Conservation (phyloP, 768 basidiomycete species). For the Dentipellis sp. region DNA sequence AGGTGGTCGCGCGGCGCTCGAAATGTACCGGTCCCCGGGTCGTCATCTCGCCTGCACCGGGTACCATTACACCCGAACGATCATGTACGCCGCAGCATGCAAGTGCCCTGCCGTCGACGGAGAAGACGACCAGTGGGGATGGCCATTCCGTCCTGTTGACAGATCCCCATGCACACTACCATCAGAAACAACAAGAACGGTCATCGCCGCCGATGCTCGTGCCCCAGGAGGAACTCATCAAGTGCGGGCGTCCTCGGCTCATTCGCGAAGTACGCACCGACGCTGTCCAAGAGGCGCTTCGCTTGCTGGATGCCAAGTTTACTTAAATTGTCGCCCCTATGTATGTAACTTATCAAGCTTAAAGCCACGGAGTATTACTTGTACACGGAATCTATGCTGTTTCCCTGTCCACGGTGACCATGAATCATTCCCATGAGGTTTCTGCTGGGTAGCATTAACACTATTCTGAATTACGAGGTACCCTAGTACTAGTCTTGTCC, state of each 20-base stretch:
- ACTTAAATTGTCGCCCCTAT: not conserved
- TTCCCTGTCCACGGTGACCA: no score
- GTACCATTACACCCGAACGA: conserved; percentile 40
- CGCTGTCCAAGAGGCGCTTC: conserved; percentile 67
- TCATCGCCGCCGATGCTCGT: conserved; percentile 40
- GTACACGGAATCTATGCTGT: no score
- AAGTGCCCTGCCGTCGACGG: conserved; percentile 1
- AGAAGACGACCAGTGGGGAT: conserved; percentile 12
- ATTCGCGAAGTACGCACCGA: conserved; percentile 64
- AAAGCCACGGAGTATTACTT: no score
- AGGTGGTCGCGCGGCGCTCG: conserved; percentile 79
- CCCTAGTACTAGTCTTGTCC: no score
- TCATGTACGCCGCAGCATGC: conserved; percentile 23
- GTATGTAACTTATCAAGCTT: no score
- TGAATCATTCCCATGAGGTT: no score
- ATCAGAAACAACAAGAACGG: conserved; percentile 30
- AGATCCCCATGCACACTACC: conserved; percentile 47
- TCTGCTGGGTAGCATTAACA: no score
- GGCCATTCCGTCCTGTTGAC: conserved; percentile 36
- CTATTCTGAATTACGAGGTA: no score
- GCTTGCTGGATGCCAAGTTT: conserved; percentile 50
- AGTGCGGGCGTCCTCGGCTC: conserved; percentile 45
- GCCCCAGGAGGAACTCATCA: conserved; percentile 51
- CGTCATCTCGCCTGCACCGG: conserved; percentile 45
- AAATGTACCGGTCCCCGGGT: conserved; percentile 68